Percentiles rank a stretch among this genome's conserved stretches.
Conservation (phyloP, 1,139 yeast genomes). For the Diutina scorzettiae region DNA sequence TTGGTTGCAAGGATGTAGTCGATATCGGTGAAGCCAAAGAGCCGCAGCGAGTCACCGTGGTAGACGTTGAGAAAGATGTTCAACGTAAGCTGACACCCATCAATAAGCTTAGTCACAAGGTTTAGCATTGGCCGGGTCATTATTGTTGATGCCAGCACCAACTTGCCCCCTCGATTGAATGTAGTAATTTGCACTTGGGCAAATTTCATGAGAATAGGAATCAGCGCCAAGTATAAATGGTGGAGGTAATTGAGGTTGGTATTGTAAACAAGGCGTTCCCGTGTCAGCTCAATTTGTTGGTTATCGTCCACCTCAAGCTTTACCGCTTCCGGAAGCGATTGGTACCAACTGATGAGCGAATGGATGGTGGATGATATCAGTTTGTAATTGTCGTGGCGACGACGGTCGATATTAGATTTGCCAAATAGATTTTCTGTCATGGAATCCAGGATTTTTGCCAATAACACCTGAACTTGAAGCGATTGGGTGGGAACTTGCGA, state of each 20-base stretch:
- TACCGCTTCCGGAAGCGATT: not conserved
- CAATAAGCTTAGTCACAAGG: not conserved
- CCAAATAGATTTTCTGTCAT: not conserved
- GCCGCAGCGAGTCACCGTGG: not conserved
- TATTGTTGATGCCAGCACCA: not conserved
- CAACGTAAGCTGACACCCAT: not conserved
- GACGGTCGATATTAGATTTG: not conserved
- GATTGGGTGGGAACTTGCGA: not conserved
- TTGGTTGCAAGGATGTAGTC: not conserved
- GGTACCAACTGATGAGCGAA: constrained; percentile 1
- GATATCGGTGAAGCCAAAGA: constrained; percentile 1
- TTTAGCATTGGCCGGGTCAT: not conserved
- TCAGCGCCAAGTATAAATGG: constrained; percentile 1
- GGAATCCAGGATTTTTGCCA: not conserved
- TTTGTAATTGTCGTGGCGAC: not conserved
- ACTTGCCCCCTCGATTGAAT: not conserved
- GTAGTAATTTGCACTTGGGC: not conserved
- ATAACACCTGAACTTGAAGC: not conserved
- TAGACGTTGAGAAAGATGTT: not conserved
- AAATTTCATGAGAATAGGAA: constrained; percentile 1
- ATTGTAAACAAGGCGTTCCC: not conserved
- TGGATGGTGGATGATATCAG: not conserved
- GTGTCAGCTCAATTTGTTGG: not conserved
- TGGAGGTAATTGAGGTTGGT: constrained; percentile 1
- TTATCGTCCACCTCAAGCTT: not conserved